phyloP scores from a whole-genome alignment of 345 rosid species.

The Camelina hispida region DNA sequence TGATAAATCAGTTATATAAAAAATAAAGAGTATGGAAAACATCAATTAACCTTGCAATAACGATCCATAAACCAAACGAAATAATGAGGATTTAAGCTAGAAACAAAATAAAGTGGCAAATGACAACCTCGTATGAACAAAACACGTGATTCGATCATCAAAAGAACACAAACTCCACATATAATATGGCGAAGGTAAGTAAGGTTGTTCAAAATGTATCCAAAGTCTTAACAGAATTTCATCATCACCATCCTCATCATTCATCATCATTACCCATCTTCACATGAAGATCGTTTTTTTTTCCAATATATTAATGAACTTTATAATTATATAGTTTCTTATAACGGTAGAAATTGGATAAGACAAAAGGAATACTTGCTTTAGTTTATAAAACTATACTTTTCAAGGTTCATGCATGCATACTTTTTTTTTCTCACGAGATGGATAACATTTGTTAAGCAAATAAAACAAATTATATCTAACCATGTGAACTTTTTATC shows the following conservation, averaged over 20 bases:
- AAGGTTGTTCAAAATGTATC: constrained; percentile 39
- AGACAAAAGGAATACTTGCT: constrained; percentile 33
- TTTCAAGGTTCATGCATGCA: constrained; percentile 47
- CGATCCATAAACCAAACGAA: neutral
- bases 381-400: constrained; percentile 13
- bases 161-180: constrained; percentile 30
- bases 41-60: neutral
- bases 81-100: constrained; percentile 8
- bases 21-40: neutral
- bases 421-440: constrained; percentile 33
- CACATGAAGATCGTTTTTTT: constrained; percentile 38
- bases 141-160: constrained; percentile 30
- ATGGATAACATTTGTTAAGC: constrained; percentile 35
- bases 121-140: constrained; percentile 41
- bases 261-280: constrained; percentile 39
- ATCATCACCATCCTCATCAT: constrained; percentile 42
- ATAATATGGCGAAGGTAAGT: constrained; percentile 17
- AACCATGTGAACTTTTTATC: constrained; percentile 25
- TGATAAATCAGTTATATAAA: neutral
- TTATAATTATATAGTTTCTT: constrained; percentile 30
- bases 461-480: constrained; percentile 17
- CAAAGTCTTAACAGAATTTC: constrained; percentile 38
- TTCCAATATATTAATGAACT: constrained; percentile 9
- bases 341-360: constrained; percentile 37
- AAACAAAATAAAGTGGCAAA: constrained; percentile 21